Evolutionary conservation across 2,329 filamentous ascomycete species (phyloP).

Genomic region (Colletotrichum falcatum): DNA sequence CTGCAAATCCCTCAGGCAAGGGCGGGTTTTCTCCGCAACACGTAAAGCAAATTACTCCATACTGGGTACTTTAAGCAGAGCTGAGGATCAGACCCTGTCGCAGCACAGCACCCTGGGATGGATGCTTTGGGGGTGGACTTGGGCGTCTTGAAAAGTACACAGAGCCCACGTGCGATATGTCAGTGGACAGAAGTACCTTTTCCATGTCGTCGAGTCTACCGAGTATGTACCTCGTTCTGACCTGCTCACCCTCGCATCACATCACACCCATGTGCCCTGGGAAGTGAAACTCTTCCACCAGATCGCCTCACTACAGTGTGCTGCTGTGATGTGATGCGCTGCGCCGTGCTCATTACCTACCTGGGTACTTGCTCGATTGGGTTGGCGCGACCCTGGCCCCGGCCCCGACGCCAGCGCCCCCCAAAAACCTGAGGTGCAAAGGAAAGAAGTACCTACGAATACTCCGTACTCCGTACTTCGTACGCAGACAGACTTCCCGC

Average conservation of each 20-base stretch:
- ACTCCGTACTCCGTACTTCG: too few relatives aligned
- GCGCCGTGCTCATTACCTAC: slow-evolving; percentile 1
- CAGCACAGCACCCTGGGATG: slow-evolving; percentile 11
- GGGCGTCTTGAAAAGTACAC: slow-evolving; percentile 7
- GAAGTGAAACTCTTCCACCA: slow-evolving; percentile 29
- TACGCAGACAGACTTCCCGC: not conserved
- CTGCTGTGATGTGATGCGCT: too few relatives aligned
- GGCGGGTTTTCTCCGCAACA: not conserved
- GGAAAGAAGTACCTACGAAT: not conserved
- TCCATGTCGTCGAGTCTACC: not conserved
- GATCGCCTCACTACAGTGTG: slow-evolving; percentile 10
- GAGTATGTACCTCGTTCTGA: too few relatives aligned
- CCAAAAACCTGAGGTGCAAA: not conserved
- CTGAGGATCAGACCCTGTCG: slow-evolving; percentile 38
- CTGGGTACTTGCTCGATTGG: slow-evolving; percentile 17
- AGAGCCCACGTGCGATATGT: not conserved
- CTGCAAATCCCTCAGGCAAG: slow-evolving; percentile 5
- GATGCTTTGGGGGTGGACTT: not conserved
- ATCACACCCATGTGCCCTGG: slow-evolving; percentile 14
- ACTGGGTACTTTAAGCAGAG: not conserved
- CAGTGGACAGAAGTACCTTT: not conserved
- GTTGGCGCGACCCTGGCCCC: slow-evolving; percentile 21
- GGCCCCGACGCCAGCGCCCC: not conserved
- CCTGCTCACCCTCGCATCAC: not conserved
- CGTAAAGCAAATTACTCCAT: not conserved